Percentiles rank a stretch among this genome's conserved stretches.
These are phyloP conservation scores for Jimgerdemannia lactiflua DNA, from an alignment of 192 early-diverging fungal species.

Conservation along the genomic window DNA sequence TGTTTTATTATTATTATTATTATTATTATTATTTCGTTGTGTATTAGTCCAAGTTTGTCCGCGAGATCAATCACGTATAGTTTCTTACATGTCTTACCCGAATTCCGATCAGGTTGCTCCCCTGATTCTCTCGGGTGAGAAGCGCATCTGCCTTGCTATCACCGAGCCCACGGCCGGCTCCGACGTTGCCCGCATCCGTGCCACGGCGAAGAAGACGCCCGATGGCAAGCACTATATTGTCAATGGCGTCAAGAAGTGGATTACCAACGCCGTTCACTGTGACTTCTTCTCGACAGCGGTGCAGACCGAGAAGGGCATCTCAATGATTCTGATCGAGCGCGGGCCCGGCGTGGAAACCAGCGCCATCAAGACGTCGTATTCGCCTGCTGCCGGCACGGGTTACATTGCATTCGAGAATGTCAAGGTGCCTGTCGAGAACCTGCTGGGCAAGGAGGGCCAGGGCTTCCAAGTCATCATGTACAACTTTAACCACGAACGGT, in stretches of 20 bases:
- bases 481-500: constrained; percentile 76
- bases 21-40: neutral
- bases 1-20: neutral
- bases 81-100: constrained; percentile 9
- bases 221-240: constrained; percentile 81
- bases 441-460: constrained; percentile 61
- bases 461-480: constrained; percentile 69
- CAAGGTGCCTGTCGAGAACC: constrained; percentile 71
- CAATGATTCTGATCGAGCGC: constrained; percentile 67
- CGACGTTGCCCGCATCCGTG: constrained; percentile 77
- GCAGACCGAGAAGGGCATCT: constrained; percentile 64
- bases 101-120: constrained; percentile 39
- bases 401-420: constrained; percentile 67
- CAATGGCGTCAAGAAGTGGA: constrained; percentile 87
- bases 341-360: constrained; percentile 57
- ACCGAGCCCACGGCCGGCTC: constrained; percentile 74
- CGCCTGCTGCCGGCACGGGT: constrained; percentile 59
- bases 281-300: constrained; percentile 67
- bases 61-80: neutral
- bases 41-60: too few relatives aligned
- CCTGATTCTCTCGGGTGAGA: constrained; percentile 63
- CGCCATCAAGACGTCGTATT: constrained; percentile 66
- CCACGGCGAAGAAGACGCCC: constrained; percentile 54
- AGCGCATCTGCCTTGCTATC: constrained; percentile 81
- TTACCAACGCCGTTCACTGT: constrained; percentile 74